Evolutionary conservation across 2,329 filamentous ascomycete species (phyloP).

Genomic region (Fusarium bactridioides): DNA sequence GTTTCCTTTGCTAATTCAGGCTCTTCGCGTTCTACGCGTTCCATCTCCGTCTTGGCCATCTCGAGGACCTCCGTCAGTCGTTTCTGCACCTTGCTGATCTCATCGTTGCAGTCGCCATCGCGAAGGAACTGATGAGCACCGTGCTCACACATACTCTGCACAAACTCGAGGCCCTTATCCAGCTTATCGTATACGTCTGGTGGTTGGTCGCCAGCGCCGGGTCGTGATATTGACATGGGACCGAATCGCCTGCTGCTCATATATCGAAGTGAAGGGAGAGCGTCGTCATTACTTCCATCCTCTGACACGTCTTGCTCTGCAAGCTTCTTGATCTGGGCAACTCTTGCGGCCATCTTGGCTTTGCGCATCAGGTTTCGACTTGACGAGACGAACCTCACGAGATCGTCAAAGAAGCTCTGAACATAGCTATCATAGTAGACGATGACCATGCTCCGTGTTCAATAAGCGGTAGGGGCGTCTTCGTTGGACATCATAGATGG

Average conservation of each 20-base stretch:
- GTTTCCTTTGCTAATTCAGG: slow-evolving; percentile 52
- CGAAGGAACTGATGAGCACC: slow-evolving; percentile 91
- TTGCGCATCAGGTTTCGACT: slow-evolving; percentile 87
- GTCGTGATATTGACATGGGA: slow-evolving; percentile 40
- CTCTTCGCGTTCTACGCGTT: slow-evolving; percentile 62
- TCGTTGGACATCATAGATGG: slow-evolving; percentile 61
- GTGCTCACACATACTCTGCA: slow-evolving; percentile 83
- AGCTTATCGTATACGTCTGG: slow-evolving; percentile 73
- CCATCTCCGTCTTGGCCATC: slow-evolving; percentile 66
- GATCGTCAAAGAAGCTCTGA: slow-evolving; percentile 80
- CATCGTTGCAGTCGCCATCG: slow-evolving; percentile 83
- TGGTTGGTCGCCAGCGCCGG: slow-evolving; percentile 38
- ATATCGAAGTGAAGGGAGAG: slow-evolving; percentile 51
- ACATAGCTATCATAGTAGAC: slow-evolving; percentile 94
- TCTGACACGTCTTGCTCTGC: slow-evolving; percentile 66
- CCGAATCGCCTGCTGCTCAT: slow-evolving; percentile 47
- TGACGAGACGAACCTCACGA: slow-evolving; percentile 82
- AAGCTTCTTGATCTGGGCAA: slow-evolving; percentile 69
- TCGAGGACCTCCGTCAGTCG: slow-evolving; percentile 70
- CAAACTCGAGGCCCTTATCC: slow-evolving; percentile 80
- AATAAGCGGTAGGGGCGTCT: slow-evolving; percentile 64
- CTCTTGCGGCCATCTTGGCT: slow-evolving; percentile 82
- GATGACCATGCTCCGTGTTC: slow-evolving; percentile 78
- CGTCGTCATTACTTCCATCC: slow-evolving; percentile 54
- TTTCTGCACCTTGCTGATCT: slow-evolving; percentile 74